These are phyloP conservation scores for Geotrichum europaeum DNA, from an alignment of 1,139 yeast species.

Conservation along the genomic window DNA sequence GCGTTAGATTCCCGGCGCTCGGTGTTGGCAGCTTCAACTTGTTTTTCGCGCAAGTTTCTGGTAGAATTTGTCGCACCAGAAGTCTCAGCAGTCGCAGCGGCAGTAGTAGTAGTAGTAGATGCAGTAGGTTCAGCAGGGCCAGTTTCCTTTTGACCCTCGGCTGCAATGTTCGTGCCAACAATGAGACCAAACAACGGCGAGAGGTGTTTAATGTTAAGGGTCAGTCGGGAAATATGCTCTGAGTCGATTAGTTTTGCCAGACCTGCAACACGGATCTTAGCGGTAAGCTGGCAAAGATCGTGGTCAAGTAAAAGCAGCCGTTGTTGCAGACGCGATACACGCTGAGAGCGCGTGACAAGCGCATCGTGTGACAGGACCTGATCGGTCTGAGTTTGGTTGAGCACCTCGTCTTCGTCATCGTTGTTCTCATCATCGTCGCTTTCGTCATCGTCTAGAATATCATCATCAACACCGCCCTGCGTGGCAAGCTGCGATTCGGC, in stretches of 20 bases:
- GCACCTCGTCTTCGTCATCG: slow-evolving; percentile 15
- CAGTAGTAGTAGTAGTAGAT: background rate
- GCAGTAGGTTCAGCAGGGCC: background rate
- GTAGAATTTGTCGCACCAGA: background rate
- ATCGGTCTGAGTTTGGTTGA: background rate
- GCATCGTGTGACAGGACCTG: slow-evolving; percentile 12
- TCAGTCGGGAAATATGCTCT: slow-evolving; percentile 21
- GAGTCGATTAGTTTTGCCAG: slow-evolving; percentile 21
- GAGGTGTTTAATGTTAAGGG: slow-evolving; percentile 24
- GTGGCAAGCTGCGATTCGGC: background rate
- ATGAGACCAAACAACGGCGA: slow-evolving; percentile 19
- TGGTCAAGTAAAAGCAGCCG: slow-evolving; percentile 13
- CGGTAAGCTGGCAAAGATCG: slow-evolving; percentile 21
- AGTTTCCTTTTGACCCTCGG: background rate
- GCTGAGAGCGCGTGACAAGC: slow-evolving; percentile 4
- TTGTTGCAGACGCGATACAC: slow-evolving; percentile 10
- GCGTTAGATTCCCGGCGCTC: background rate
- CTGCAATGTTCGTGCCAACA: slow-evolving; percentile 12
- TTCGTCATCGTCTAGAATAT: background rate
- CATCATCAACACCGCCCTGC: background rate
- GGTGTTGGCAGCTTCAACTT: background rate
- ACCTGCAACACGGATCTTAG: slow-evolving; percentile 24
- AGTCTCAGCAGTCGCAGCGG: background rate
- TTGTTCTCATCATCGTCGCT: slow-evolving; percentile 4
- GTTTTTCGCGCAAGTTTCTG: background rate